Conservation (phyloP, 2,329 filamentous ascomycete genomes). For the Penicillium sp. region DNA sequence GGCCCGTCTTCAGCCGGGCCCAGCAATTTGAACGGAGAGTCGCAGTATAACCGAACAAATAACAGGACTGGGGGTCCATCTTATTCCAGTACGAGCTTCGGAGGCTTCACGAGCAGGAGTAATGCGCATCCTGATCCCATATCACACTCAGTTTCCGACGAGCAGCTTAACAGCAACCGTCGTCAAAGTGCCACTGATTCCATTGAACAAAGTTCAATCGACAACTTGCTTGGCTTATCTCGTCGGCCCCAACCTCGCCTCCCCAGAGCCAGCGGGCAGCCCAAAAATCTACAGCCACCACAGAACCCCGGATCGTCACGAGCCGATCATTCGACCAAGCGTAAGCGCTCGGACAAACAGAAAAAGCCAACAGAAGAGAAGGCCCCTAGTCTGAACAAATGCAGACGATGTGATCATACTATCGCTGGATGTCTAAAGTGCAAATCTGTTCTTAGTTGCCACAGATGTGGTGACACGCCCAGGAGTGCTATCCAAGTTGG, state of each 20-base stretch:
- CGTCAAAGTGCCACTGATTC: neutral
- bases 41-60: neutral
- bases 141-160: neutral
- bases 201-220: neutral
- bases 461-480: neutral
- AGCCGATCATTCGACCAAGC: neutral
- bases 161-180: neutral
- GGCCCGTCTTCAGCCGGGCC: neutral
- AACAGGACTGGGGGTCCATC: too few relatives aligned
- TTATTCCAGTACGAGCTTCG: too few relatives aligned
- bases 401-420: neutral
- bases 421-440: neutral
- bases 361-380: neutral
- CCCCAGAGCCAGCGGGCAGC: neutral
- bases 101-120: too few relatives aligned
- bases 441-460: neutral
- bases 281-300: neutral
- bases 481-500: neutral
- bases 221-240: neutral
- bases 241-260: neutral
- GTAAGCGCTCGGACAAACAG: neutral
- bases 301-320: neutral
- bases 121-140: neutral
- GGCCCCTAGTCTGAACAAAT: neutral
- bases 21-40: neutral